A percentile compares a stretch with the other conserved stretches of the same genome.
These are phyloP conservation scores for Cerrena zonata DNA, from an alignment of 1,284 basidiomycete genomes.

Conservation along the genomic window DNA sequence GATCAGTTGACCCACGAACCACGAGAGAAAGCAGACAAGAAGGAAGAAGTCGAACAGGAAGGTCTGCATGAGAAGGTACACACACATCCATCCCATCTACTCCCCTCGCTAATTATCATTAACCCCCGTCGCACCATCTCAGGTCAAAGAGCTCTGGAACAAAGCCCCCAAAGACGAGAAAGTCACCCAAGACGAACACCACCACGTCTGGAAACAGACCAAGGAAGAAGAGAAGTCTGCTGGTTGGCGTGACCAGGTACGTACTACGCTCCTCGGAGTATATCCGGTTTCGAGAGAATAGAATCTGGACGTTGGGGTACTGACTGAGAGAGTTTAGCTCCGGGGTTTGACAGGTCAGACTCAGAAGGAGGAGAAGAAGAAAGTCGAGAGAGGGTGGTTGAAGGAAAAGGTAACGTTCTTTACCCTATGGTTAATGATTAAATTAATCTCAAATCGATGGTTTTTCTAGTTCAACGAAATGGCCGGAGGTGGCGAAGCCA, in stretches of 20 bases:
- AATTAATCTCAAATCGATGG: neutral
- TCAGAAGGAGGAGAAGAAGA: slow-evolving; percentile 8
- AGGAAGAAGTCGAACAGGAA: slow-evolving; percentile 1
- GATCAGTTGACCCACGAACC: neutral
- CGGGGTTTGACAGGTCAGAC: slow-evolving; percentile 1
- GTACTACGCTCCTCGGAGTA: neutral
- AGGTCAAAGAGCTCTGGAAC: slow-evolving; percentile 8
- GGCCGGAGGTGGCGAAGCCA: slow-evolving; percentile 27
- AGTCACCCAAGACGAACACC: slow-evolving; percentile 5
- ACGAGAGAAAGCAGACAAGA: neutral
- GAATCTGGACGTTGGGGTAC: neutral
- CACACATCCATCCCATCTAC: neutral
- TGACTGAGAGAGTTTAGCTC: slow-evolving; percentile 1
- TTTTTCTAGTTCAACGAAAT: slow-evolving; percentile 17
- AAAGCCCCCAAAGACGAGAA: slow-evolving; percentile 4
- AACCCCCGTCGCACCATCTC: neutral
- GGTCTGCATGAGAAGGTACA: slow-evolving; percentile 5
- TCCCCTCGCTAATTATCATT: neutral
- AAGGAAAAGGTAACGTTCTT: slow-evolving; percentile 11
- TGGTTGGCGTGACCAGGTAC: slow-evolving; percentile 9
- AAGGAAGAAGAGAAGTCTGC: neutral
- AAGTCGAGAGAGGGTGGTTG: slow-evolving; percentile 7
- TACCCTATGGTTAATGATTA: neutral
- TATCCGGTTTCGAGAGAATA: neutral
- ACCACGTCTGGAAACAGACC: slow-evolving; percentile 1